Evolutionary conservation across 306 rosid species (phyloP).

Genomic region (Cucumis sativus): Cucumber_9930_V3 NC_026657.2:2810001-2810500

Average conservation of each 20-base stretch:
- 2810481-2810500: neutral
- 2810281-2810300: conserved; percentile 20
- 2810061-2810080: neutral
- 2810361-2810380: conserved; percentile 13
- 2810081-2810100: neutral
- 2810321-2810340: conserved; percentile 9
- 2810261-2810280: conserved; percentile 24
- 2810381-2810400: conserved; percentile 18
- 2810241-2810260: conserved; percentile 19
- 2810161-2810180: neutral
- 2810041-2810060: neutral
- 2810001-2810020: neutral
- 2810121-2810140: neutral
- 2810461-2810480: neutral
- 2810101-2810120: neutral
- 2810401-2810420: conserved; percentile 15
- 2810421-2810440: neutral
- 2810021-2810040: neutral
- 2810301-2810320: conserved; percentile 27
- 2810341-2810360: conserved; percentile 1
- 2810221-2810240: neutral
- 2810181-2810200: neutral
- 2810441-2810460: neutral
- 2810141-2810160: neutral
- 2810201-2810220: neutral